Evolutionary conservation across 495 filamentous ascomycete genomes (phyloP), one percentile per base, ranked within the genome.

Genomic region (Annulohypoxylon maeteangense): DNA sequence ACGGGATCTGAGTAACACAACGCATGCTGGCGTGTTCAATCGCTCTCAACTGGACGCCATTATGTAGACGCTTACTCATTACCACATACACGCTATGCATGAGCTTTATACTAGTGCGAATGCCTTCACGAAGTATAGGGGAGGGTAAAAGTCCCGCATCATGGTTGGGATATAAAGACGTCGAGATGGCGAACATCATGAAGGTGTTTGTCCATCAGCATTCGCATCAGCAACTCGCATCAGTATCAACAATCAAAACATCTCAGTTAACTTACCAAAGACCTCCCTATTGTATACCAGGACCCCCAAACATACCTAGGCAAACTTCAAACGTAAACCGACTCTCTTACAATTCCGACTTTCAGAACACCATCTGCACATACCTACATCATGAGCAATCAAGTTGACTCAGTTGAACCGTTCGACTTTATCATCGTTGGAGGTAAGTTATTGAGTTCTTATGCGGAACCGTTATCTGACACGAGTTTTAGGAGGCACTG

Each of bases 401-500:
- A 68, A 68, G 50, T 73, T 18, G 12, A 65, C 20, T 73, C 65
- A 38, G 40, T 66, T 27, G 65, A 66, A 14, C 65, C 68, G 12
- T 73, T 73, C 44, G 70, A 73, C 56, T 73, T 73, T 27, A 68
- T 73, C 42, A 61, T 73, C 50, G 65, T 73, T 7, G 70, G 70
- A 58, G 70, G 70, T 68, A 23, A 65, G 70, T 57, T 34, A 40
- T 40, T 4, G 2, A 31, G 12, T 0, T 11, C 6, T 44, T 6
- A 18, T 10, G 42, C 4, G 7, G 20, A 57, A 14, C 18, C 1
- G 5, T 11, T 8, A 45, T 57, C 54, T 62, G 2, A 65, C 56
- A 12, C 32, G 1, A 36, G 57, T 18, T 45, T 8, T 53, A 73
- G 89, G 87, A 51, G 89, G 89, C 7, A 90, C 87, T 0, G 87